Evolutionary conservation across 352 stramenopile species (phyloP).

Genomic region (Pythium rhizo-oryzae): DNA sequence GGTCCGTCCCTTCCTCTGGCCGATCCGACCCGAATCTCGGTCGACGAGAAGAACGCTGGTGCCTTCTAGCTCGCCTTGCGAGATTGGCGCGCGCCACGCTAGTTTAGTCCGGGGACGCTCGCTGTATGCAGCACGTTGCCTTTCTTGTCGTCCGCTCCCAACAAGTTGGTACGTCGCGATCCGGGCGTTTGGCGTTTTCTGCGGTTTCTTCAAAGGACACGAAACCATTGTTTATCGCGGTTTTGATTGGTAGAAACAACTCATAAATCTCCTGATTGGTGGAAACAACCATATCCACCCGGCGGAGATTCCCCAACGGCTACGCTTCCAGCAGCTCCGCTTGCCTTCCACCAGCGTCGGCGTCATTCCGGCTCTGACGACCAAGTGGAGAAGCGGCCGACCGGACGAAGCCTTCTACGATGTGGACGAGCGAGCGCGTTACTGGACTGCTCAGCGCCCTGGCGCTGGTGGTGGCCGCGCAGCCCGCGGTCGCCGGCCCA

Average conservation of each 20-base stretch:
- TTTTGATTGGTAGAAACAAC: conserved; percentile 6
- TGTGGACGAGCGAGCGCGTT: conserved; percentile 19
- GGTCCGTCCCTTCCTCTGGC: background rate
- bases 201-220: conserved; percentile 21
- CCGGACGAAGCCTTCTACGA: background rate
- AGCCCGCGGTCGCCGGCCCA: conserved; percentile 33
- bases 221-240: conserved; percentile 12
- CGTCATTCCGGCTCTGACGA: conserved; percentile 8
- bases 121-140: too few species aligned
- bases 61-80: too few species aligned
- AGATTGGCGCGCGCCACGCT: too few species aligned
- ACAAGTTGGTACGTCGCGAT: background rate
- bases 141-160: background rate
- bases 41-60: too few species aligned
- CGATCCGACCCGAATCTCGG: background rate
- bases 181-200: background rate
- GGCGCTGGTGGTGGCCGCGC: conserved; percentile 28
- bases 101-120: too few species aligned
- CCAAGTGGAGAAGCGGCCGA: background rate
- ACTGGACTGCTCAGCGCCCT: conserved; percentile 16
- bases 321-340: background rate
- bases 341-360: background rate
- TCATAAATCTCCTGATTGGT: conserved; percentile 9
- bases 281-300: conserved; percentile 8
- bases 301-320: conserved; percentile 23